Conservation (phyloP, 371 early-diverging fungal genomes). For the Lichtheimia ramosa region DNA sequence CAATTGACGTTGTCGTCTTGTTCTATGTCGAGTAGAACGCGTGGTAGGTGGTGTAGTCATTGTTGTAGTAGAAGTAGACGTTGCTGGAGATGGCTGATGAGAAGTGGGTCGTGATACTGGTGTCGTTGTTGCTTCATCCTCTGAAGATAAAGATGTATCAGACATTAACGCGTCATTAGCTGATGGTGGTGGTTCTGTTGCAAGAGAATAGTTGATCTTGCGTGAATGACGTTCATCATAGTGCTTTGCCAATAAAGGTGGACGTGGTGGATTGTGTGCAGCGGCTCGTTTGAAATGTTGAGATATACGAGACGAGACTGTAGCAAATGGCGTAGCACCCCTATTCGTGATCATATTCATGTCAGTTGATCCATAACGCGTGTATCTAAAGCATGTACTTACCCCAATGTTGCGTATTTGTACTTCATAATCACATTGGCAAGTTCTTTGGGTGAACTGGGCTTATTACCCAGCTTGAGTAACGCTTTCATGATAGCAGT, state of each 20-base stretch:
- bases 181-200: slow-evolving; percentile 32
- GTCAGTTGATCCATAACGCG: not conserved
- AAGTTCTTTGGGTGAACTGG: slow-evolving; percentile 81
- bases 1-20: not conserved
- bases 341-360: slow-evolving; percentile 17
- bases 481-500: slow-evolving; percentile 80
- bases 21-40: not conserved
- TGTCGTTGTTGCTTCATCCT: not conserved
- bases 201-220: slow-evolving; percentile 78
- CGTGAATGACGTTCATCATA: slow-evolving; percentile 74
- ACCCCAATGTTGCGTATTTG: slow-evolving; percentile 76
- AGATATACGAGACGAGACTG: slow-evolving; percentile 84
- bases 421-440: slow-evolving; percentile 74
- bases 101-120: slow-evolving; percentile 1
- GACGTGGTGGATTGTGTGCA: slow-evolving; percentile 73
- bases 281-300: slow-evolving; percentile 83
- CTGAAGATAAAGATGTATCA: slow-evolving; percentile 2
- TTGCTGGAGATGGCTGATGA: not conserved
- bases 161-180: not conserved
- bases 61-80: not conserved
- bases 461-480: slow-evolving; percentile 70
- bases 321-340: slow-evolving; percentile 84
- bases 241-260: slow-evolving; percentile 70
- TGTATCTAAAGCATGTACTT: slow-evolving; percentile 16
- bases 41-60: too few species aligned